phyloP scores from a whole-genome alignment of 2,329 filamentous ascomycete genomes.

The Colletotrichum tanaceti region DNA sequence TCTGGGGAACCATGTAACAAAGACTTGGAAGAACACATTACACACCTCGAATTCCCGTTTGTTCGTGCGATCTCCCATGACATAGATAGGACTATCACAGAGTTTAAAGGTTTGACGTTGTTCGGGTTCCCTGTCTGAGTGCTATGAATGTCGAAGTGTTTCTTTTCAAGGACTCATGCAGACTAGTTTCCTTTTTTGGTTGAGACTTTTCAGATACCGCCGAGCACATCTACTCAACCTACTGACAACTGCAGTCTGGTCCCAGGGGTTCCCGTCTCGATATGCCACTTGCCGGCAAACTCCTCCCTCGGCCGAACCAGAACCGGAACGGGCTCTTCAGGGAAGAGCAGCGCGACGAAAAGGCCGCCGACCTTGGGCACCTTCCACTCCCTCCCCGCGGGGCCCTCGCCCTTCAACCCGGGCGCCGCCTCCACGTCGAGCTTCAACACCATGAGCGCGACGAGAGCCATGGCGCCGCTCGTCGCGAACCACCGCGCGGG shows the following conservation, averaged over 20 bases:
- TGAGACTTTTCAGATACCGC: neutral
- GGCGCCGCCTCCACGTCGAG: constrained; percentile 14
- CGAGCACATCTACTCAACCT: neutral
- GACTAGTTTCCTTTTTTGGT: too few relatives aligned
- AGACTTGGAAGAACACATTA: too few relatives aligned
- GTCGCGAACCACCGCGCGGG: constrained; percentile 31
- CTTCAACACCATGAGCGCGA: constrained; percentile 23
- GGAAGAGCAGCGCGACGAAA: constrained; percentile 8
- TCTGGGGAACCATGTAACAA: too few relatives aligned
- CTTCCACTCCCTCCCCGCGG: neutral
- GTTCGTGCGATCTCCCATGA: too few relatives aligned
- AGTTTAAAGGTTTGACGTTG: too few relatives aligned
- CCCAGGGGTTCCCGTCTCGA: constrained; percentile 4
- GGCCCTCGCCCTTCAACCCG: neutral
- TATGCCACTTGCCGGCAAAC: constrained; percentile 1
- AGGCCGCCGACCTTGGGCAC: neutral
- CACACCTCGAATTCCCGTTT: too few relatives aligned
- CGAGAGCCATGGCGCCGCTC: constrained; percentile 14
- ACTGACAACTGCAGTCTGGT: constrained; percentile 18
- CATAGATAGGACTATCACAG: too few relatives aligned
- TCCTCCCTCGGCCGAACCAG: constrained; percentile 11
- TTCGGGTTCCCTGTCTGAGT: too few relatives aligned
- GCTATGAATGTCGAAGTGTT: too few relatives aligned
- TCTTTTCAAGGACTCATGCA: too few relatives aligned
- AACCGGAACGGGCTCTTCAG: constrained; percentile 3